Percentiles rank a stretch among this genome's conserved stretches.
Conservation (phyloP, 2,329 filamentous ascomycete species). For the Tothia fuscella region DNA sequence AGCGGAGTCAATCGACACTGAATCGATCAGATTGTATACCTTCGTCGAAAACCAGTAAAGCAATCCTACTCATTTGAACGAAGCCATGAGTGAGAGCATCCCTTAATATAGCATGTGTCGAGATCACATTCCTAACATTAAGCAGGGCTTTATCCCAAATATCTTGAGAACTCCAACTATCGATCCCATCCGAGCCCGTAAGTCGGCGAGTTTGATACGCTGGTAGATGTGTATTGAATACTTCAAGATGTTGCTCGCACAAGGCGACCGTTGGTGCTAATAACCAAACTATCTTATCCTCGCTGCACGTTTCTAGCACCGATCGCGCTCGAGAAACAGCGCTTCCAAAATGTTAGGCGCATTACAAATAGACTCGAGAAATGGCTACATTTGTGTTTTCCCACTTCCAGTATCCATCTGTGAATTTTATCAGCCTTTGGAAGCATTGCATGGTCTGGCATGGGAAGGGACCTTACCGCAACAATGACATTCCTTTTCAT, state of each 20-base stretch:
- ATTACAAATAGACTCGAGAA: background rate
- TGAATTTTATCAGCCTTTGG: background rate
- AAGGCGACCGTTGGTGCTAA: slow-evolving; percentile 33
- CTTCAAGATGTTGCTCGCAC: slow-evolving; percentile 32
- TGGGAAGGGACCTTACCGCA: slow-evolving; percentile 20
- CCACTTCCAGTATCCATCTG: slow-evolving; percentile 38
- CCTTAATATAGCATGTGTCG: slow-evolving; percentile 61
- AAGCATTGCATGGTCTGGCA: background rate
- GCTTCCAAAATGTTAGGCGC: slow-evolving; percentile 13
- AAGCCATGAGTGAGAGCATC: slow-evolving; percentile 69
- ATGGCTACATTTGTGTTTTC: slow-evolving; percentile 35
- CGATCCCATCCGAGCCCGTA: slow-evolving; percentile 55
- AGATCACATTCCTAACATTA: slow-evolving; percentile 60
- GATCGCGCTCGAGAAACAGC: slow-evolving; percentile 32
- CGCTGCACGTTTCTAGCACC: slow-evolving; percentile 28
- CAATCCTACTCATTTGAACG: slow-evolving; percentile 49
- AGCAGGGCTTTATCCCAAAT: slow-evolving; percentile 57
- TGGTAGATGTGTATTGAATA: slow-evolving; percentile 25
- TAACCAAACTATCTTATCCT: slow-evolving; percentile 34
- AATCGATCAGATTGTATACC: no score
- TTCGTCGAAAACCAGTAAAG: slow-evolving; percentile 74
- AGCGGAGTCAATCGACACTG: no score
- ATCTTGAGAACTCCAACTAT: slow-evolving; percentile 56
- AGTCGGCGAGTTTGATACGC: slow-evolving; percentile 49
- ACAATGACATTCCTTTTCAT: slow-evolving; percentile 34